Evolutionary conservation across 441 rosid species (phyloP).

Genomic region (Mallotus japonicus): DNA sequence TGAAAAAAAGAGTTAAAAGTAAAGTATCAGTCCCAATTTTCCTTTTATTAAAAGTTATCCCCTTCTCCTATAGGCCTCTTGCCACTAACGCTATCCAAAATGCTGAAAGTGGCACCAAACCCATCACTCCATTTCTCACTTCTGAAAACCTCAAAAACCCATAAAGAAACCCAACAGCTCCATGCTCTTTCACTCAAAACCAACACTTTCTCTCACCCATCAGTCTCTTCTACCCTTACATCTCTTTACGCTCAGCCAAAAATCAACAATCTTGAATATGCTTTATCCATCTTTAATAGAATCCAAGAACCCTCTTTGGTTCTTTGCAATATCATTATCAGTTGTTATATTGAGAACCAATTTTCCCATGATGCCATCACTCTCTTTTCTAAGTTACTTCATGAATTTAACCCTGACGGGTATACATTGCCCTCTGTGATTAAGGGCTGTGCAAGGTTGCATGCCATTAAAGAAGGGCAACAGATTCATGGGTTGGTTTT

Average conservation of each 20-base stretch:
- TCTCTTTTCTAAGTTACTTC: slow-evolving; percentile 35
- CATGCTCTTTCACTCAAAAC: slow-evolving; percentile 48
- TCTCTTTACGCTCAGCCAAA: slow-evolving; percentile 39
- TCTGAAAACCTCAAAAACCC: slow-evolving; percentile 34
- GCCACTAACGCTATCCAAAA: background rate
- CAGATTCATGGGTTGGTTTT: slow-evolving; percentile 43
- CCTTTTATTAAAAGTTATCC: background rate
- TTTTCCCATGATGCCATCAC: slow-evolving; percentile 41
- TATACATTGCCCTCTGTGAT: slow-evolving; percentile 53
- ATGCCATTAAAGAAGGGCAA: slow-evolving; percentile 35
- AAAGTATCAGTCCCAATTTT: no score
- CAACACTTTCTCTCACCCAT: slow-evolving; percentile 34
- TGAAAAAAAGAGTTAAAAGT: no score
- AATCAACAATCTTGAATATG: slow-evolving; percentile 40
- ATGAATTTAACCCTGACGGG: slow-evolving; percentile 43
- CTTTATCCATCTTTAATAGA: slow-evolving; percentile 40
- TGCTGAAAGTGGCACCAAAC: slow-evolving; percentile 13
- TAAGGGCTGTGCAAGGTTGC: slow-evolving; percentile 43
- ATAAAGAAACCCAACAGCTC: slow-evolving; percentile 37
- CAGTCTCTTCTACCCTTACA: slow-evolving; percentile 41
- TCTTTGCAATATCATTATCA: slow-evolving; percentile 48
- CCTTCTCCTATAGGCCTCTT: background rate
- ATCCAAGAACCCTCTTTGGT: slow-evolving; percentile 34
- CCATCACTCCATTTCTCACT: slow-evolving; percentile 29
- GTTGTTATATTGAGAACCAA: slow-evolving; percentile 45